phyloP scores from a whole-genome alignment of 495 filamentous ascomycete species.

The Neurospora hispaniola region DNA sequence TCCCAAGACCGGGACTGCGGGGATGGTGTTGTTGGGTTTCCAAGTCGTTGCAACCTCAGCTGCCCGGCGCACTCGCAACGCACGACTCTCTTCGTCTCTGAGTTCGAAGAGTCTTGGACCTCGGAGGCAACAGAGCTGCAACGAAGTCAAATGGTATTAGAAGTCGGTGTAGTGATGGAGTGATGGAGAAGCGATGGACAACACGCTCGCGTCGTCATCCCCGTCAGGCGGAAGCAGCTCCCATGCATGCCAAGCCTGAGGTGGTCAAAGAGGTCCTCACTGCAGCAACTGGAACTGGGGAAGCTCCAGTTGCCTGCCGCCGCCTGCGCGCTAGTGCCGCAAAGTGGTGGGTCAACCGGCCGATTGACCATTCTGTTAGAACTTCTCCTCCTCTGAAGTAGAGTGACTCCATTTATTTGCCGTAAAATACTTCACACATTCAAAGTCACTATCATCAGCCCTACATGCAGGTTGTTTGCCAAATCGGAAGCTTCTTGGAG shows the following conservation, averaged over 20 bases:
- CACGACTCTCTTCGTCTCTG: background rate
- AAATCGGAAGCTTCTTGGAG: background rate
- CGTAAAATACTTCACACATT: background rate
- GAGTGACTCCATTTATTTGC: background rate
- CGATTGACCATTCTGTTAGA: background rate
- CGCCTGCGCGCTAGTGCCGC: background rate
- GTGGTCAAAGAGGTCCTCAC: background rate
- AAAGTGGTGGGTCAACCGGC: background rate
- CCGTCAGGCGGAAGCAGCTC: background rate
- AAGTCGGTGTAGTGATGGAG: background rate
- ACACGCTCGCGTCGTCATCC: background rate
- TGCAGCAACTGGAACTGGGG: background rate
- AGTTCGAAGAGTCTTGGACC: too few relatives aligned
- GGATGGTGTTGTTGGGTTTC: background rate
- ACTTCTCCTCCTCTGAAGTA: accelerated
- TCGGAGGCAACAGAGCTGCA: too few relatives aligned
- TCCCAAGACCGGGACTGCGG: too few relatives aligned
- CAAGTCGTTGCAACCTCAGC: background rate
- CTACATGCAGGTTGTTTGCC: background rate
- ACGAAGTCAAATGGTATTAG: background rate
- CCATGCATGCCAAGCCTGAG: background rate
- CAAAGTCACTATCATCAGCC: background rate
- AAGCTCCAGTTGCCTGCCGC: background rate
- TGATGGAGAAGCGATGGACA: background rate
- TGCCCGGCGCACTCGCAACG: background rate